A percentile compares a stretch with the other conserved stretches of the same genome.
Evolutionary conservation across 169 alveolate species (phyloP).

Genomic region (Plasmodium cynomolgi): DNA sequence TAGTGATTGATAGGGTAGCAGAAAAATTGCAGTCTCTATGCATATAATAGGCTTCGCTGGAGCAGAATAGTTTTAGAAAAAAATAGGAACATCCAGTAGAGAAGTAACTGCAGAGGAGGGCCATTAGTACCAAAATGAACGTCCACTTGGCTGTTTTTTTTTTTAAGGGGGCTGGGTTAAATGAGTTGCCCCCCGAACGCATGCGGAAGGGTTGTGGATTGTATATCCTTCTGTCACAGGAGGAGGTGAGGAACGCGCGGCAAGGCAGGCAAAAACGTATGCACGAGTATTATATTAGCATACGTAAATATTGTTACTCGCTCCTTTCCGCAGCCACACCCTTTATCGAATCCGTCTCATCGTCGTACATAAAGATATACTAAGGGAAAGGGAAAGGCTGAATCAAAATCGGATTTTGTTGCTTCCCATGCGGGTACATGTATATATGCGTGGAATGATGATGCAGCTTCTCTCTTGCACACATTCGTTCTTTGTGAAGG

Average conservation of each 20-base stretch:
- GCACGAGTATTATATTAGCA: neutral
- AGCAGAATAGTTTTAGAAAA: neutral
- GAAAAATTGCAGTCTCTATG: too few species aligned
- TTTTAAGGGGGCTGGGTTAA: neutral
- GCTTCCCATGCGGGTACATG: neutral
- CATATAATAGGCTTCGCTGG: neutral
- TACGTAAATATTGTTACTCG: neutral
- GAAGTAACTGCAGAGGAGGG: neutral
- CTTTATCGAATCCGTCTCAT: neutral
- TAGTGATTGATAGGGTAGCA: neutral
- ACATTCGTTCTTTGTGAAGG: neutral
- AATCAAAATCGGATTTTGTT: neutral
- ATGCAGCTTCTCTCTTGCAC: neutral
- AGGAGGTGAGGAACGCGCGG: neutral
- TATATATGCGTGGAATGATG: neutral
- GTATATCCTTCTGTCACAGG: neutral
- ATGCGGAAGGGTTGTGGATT: neutral
- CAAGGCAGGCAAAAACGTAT: neutral
- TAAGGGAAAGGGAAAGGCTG: neutral
- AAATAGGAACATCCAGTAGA: neutral
- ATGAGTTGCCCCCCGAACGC: neutral
- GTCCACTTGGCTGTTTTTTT: neutral
- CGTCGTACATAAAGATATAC: neutral
- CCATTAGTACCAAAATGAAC: neutral
- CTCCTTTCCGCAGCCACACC: neutral